Evolutionary conservation across 495 filamentous ascomycete species (phyloP).

Genomic region (Lasiosphaeria hispida): DNA sequence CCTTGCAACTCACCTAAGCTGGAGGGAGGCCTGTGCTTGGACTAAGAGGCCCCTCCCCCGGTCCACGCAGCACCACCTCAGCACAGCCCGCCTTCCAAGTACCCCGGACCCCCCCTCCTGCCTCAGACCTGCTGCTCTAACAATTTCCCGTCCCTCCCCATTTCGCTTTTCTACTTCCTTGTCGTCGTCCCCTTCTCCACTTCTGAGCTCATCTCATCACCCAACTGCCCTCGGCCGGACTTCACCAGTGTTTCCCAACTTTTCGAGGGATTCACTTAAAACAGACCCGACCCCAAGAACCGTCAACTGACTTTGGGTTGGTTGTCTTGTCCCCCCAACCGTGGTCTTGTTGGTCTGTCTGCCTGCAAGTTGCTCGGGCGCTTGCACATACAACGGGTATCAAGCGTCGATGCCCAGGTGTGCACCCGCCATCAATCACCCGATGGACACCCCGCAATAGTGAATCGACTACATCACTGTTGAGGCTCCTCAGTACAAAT

Average conservation of each 20-base stretch:
- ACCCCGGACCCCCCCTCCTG: not conserved
- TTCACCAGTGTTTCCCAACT: constrained; percentile 22
- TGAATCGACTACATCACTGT: constrained; percentile 22
- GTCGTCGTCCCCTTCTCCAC: constrained; percentile 23
- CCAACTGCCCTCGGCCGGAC: constrained; percentile 16
- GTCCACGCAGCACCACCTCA: constrained; percentile 5
- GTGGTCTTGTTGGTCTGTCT: not conserved
- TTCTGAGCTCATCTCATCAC: constrained; percentile 27
- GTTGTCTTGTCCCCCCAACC: not conserved
- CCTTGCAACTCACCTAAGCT: not conserved
- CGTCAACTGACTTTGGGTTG: not conserved
- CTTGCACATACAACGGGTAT: not conserved
- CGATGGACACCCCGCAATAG: constrained; percentile 28
- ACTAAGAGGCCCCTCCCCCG: not conserved
- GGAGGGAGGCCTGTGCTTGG: not conserved
- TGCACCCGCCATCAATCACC: constrained; percentile 18
- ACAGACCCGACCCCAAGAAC: constrained; percentile 1
- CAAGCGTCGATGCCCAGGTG: constrained; percentile 11
- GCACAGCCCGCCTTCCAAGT: constrained; percentile 21
- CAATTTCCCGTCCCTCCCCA: constrained; percentile 24
- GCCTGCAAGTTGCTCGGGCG: constrained; percentile 1
- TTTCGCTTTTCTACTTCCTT: constrained; percentile 13
- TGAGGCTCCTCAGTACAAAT: constrained; percentile 11
- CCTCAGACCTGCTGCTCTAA: constrained; percentile 15
- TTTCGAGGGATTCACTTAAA: constrained; percentile 17